These are phyloP conservation scores for Alternaria triticimaculans DNA, from an alignment of 2,329 filamentous ascomycete species.

Conservation along the genomic window DNA sequence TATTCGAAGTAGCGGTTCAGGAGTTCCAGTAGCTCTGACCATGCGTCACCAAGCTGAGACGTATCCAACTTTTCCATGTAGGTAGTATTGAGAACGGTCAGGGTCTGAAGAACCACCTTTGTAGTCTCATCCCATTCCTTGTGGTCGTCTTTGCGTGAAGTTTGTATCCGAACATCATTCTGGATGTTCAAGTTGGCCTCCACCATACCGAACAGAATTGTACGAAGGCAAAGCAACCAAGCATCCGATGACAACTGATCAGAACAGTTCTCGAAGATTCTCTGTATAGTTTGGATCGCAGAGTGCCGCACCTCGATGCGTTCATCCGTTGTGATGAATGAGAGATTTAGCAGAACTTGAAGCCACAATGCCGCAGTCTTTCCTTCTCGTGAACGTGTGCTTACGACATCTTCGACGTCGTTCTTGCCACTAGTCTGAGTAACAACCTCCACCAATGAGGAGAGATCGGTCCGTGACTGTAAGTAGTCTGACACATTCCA, in stretches of 20 bases:
- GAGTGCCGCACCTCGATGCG: slow-evolving; percentile 81
- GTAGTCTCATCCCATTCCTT: slow-evolving; percentile 51
- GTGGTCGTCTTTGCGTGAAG: slow-evolving; percentile 27
- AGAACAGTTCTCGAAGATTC: slow-evolving; percentile 91
- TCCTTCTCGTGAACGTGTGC: slow-evolving; percentile 63
- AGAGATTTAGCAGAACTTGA: slow-evolving; percentile 73
- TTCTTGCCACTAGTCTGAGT: slow-evolving; percentile 50
- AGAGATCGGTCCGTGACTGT: slow-evolving; percentile 56
- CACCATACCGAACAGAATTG: slow-evolving; percentile 80
- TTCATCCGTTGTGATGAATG: slow-evolving; percentile 73
- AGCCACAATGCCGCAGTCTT: slow-evolving; percentile 80
- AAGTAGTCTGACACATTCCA: slow-evolving; percentile 95
- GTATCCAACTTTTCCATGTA: slow-evolving; percentile 77
- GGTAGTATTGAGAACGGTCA: slow-evolving; percentile 68
- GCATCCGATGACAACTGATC: slow-evolving; percentile 77
- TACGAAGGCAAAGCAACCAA: slow-evolving; percentile 83
- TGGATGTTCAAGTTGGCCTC: slow-evolving; percentile 61
- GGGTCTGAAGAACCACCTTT: slow-evolving; percentile 45
- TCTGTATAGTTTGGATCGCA: slow-evolving; percentile 87
- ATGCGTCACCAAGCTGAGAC: slow-evolving; percentile 72
- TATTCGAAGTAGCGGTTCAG: slow-evolving; percentile 62
- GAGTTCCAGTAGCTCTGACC: slow-evolving; percentile 75
- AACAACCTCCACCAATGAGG: slow-evolving; percentile 39
- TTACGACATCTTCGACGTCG: slow-evolving; percentile 64
- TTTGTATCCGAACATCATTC: slow-evolving; percentile 20